Conservation (phyloP, 1,284 basidiomycete species). For the Leccinum ponderosum region DNA sequence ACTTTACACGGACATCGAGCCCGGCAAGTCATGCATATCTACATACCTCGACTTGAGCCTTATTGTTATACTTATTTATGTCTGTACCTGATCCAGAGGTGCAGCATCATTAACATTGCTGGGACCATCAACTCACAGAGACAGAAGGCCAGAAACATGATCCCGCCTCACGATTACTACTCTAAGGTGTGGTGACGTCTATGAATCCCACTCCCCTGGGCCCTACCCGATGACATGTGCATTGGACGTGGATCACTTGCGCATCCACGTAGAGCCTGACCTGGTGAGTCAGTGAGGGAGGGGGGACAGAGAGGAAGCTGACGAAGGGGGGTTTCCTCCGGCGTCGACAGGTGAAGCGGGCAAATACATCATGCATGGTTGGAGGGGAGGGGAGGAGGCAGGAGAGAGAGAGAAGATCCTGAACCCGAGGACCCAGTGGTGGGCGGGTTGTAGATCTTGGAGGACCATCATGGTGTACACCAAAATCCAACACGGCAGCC, state of each 20-base stretch:
- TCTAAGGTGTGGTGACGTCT: constrained; percentile 14
- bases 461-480: too few relatives aligned
- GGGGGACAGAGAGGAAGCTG: not conserved
- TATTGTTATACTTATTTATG: not conserved
- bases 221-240: not conserved
- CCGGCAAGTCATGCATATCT: not conserved
- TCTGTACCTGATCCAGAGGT: constrained; percentile 10
- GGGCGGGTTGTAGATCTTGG: too few relatives aligned
- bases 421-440: constrained; percentile 13
- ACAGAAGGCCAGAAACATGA: not conserved
- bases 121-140: not conserved
- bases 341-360: constrained; percentile 5
- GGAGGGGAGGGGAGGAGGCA: too few relatives aligned
- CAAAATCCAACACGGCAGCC: too few relatives aligned
- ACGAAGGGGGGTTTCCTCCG: not conserved
- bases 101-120: not conserved
- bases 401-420: constrained; percentile 6
- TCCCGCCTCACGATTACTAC: constrained; percentile 7
- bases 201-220: constrained; percentile 19
- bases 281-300: constrained; percentile 7
- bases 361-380: not conserved
- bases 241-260: constrained; percentile 13
- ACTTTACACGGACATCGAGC: constrained; percentile 10
- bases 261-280: constrained; percentile 15
- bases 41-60: not conserved